A percentile compares a stretch with the other conserved stretches of the same genome.
phyloP scores from a whole-genome alignment of 306 rosid genomes.

The Abrus precatorius region DNA sequence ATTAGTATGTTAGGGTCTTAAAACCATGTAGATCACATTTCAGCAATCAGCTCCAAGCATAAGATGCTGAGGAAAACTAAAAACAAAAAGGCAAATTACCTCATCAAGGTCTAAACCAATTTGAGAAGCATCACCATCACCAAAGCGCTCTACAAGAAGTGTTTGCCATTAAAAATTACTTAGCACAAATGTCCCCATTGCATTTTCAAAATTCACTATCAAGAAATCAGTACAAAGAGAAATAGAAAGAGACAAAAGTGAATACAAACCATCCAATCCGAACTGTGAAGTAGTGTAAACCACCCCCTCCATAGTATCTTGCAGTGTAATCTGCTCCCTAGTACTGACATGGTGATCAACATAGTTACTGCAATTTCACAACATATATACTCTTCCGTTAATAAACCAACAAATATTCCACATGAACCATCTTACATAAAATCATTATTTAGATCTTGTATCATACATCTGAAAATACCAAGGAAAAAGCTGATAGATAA shows the following conservation, averaged over 20 bases:
- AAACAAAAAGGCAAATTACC: conserved; percentile 60
- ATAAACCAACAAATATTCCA: conserved; percentile 43
- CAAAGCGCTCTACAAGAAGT: conserved; percentile 86
- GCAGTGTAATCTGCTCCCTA: conserved; percentile 96
- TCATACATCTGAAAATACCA: conserved; percentile 28
- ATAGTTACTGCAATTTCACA: conserved; percentile 83
- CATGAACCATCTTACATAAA: conserved; percentile 40
- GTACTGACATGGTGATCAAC: conserved; percentile 95
- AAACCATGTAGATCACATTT: conserved; percentile 18
- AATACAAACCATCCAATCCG: conserved; percentile 92
- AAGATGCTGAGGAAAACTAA: conserved; percentile 9
- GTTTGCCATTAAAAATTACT: conserved; percentile 42
- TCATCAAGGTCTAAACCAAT: conserved; percentile 98
- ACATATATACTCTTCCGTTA: conserved; percentile 50
- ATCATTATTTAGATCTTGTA: conserved; percentile 12
- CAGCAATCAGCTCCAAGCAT: conserved; percentile 19
- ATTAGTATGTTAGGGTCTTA: conserved; percentile 18
- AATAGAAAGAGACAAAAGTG: conserved; percentile 28
- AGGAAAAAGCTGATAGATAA: conserved; percentile 28
- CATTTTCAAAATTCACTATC: conserved; percentile 29
- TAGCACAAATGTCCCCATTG: conserved; percentile 26
- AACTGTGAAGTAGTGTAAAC: conserved; percentile 92
- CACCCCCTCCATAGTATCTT: conserved; percentile 96
- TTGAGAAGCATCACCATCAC: conserved; percentile 99
- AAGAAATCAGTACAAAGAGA: conserved; percentile 20